Base-by-base conservation (phyloP, 352 stramenopile species). In the Globisporangium nagaii region DNA sequence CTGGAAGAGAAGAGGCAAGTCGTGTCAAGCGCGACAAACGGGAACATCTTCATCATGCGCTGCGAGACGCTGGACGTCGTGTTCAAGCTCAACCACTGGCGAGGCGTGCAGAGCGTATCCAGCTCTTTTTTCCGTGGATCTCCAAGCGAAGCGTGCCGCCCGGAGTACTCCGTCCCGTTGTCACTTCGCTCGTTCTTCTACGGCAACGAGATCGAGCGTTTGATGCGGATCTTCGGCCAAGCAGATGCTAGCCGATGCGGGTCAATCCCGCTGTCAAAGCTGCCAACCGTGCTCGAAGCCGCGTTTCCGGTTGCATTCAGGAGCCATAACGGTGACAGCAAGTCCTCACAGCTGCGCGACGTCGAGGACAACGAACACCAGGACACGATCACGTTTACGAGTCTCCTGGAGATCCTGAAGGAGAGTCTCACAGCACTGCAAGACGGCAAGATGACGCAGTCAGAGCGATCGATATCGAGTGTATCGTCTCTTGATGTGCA, bases 11-110 rank as follows among this genome's bases (percentile, higher is more conserved):
- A 52, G 0, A 40, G 61, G 2, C 59, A 65, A 9, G 25, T 84
- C 8, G 53, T 73, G 2, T 72, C 63, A 1, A 70, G 65, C 17
- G 60, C 53, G 3, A 55, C 57, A 13, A 62, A 75, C 17, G 71
- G 73, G 0, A 74, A 58, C 32, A 63, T 78, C 13, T 31, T 79
- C 27, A 55, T 84, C 7, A 56, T 56, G 12, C 25, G 58, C 8
- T 71, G 55, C 31, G 63, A 75, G 37, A 70, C 66, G 10, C 46
- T 84, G 0, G 56, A 79, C 20, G 44, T 63, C 2, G 17, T 75
- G 10, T 58, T 73, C 25, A 62, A 55, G 15, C 30, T 84, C 1
- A 73, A 78, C 24, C 73, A 82, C 43, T 80, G 68, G 73, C 60
- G 71, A 28, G 64, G 62, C 0, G 56, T 74, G 15, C 68, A 66